These are phyloP conservation scores for Hypomontagnella monticulosa DNA, from an alignment of 495 filamentous ascomycete species.

Conservation along the genomic window DNA sequence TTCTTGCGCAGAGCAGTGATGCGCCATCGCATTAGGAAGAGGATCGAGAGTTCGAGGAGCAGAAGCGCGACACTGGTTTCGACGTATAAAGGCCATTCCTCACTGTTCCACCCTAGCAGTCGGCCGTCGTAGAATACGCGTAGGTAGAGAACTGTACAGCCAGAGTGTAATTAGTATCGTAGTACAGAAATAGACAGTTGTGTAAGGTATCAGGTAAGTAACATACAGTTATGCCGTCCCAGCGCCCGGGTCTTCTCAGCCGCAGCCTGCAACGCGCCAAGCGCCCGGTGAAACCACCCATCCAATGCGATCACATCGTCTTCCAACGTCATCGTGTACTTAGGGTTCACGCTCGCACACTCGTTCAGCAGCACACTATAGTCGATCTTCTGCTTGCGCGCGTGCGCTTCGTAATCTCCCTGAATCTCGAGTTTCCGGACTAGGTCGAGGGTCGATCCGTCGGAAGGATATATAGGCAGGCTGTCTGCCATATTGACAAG, in stretches of 20 bases:
- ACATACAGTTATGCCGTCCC: conserved; percentile 45
- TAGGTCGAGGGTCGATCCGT: conserved; percentile 28
- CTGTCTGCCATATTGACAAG: conserved; percentile 55
- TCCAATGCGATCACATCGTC: conserved; percentile 64
- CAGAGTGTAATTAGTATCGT: too few relatives aligned
- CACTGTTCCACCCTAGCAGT: conserved; percentile 64
- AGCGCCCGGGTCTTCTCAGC: conserved; percentile 39
- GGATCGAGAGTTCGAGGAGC: conserved; percentile 9
- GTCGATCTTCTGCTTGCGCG: conserved; percentile 59
- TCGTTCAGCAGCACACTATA: conserved; percentile 59
- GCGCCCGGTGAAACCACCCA: conserved; percentile 60
- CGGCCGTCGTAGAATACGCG: conserved; percentile 66
- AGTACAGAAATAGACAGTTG: too few relatives aligned
- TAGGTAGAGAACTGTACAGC: conserved; percentile 55
- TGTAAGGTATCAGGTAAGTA: not conserved
- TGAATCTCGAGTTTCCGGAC: conserved; percentile 45
- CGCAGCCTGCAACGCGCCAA: conserved; percentile 51
- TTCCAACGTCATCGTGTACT: conserved; percentile 63
- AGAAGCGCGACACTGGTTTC: conserved; percentile 46
- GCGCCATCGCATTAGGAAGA: conserved; percentile 22
- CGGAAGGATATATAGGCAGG: conserved; percentile 53
- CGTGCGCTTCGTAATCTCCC: conserved; percentile 39
- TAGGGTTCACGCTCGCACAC: conserved; percentile 55
- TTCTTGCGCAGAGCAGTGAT: conserved; percentile 8
- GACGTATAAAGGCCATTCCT: conserved; percentile 59